Evolutionary conservation across 106 monocot species (phyloP), one percentile per base, ranked within the genome.

Genomic region (Platanthera zijinensis): DNA sequence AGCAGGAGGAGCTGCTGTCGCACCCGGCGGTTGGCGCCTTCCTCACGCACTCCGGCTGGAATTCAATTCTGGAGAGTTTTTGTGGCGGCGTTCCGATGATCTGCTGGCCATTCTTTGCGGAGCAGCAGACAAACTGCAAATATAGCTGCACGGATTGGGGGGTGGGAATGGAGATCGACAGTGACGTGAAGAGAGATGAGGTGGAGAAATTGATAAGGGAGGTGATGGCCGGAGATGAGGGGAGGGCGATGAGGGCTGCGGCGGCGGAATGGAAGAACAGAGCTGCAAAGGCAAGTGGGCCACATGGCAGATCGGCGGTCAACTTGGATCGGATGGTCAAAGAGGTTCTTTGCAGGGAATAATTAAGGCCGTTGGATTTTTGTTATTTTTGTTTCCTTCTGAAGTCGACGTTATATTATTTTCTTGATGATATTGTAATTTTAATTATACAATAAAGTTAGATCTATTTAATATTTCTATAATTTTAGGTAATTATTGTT

Each of bases 11-110:
- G 52, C 22, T 78, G 51, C 78, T 78, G 8, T 13, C 10, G 50
- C 78, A 78, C 12, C 68, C 50, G 46, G 51, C 78, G 13, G 46
- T 69, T 18, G 78, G 78, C 5, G 78, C n/a, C 10, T 93, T 93
- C 77, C 9, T 93, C 78, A 83, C 85, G 11, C 92, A 93, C 82
- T 90, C 85, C 77, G 90, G 92, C 18, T 90, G 89, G 90, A 93
- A 90, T 82, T 93, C 92, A 25, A 84, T 80, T 18, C 47, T 88
- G 28, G 92, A 93, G 76, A 77, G 82, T 52, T 7, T 78, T 25
- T 69, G 52, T 15, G 69, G 50, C 25, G 78, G 78, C 8, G 78
- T 78, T 8, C 82, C 82, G 46, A 80, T 84, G 84, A 19, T 80
- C 1, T 84, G 84, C 18, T 84, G 80, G 84, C 80, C 84, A 5